Base-by-base conservation (phyloP, 2,329 filamentous ascomycete genomes). In the Trichophaea hybrida region DNA sequence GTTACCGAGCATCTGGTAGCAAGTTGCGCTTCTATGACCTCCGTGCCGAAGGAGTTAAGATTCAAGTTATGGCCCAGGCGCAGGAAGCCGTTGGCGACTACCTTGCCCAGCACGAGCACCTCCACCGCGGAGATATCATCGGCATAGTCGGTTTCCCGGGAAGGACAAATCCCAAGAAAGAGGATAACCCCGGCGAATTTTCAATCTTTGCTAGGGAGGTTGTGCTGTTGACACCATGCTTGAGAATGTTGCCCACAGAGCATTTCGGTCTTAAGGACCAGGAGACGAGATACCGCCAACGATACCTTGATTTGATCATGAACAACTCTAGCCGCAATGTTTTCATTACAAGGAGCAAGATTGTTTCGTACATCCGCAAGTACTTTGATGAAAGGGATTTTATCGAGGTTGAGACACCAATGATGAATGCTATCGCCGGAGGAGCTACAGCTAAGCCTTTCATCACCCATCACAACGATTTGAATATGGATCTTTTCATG, bases 381-480 rank as follows among this genome's bases (percentile, higher is more conserved):
- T 98, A 85, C 78, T 88, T 98, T 68, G 87, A 96, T 69, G 80
- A 84, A 67, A 80, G 85, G 57, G 87, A 91, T 69, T 98, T 98
- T 73, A 78, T 89, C 59, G 90, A 96, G 72, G 90, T 97, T 32
- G 88, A 97, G 75, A 98, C 93, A 0, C 91, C 93, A 4, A 96
- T 97, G 82, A 90, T 98, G 80, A 94, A 95, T 72, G 81, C 86
- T 69, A 94, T 95, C 71, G 89, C 93, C 34, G 94, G 93, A 68
- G 93, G 93, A 71, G 93, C 93, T 37, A 97, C 93, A 1, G 93
- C 93, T 61, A 89, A 86, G 76, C 93, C 93, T 4, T 98, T 98
- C 75, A 78, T 86, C 67, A 97, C 93, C 12, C 86, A 94, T 73
- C 93, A 97, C 77, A 98, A 98, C 74, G 93, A 97, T 57, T 80